Conservation (phyloP, 208 protist species). For the Crithidia sp. region DNA sequence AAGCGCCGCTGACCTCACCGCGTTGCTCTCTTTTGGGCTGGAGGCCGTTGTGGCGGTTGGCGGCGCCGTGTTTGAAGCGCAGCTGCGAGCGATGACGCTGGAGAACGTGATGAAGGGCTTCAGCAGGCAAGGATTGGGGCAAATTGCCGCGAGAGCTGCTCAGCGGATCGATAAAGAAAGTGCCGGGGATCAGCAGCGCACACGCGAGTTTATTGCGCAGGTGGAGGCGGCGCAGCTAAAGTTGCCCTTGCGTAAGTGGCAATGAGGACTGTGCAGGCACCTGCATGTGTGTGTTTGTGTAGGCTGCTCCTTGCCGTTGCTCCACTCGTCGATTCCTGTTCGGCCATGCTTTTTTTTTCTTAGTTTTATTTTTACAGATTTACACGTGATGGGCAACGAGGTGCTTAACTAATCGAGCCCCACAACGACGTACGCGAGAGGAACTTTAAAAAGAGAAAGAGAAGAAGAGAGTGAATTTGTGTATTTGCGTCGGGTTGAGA, state of each 20-base stretch:
- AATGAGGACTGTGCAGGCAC: not conserved
- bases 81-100: slow-evolving; percentile 24
- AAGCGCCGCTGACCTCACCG: slow-evolving; percentile 12
- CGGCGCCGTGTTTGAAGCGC: slow-evolving; percentile 10
- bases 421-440: too few relatives aligned
- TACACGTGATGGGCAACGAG: too few relatives aligned
- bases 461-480: too few relatives aligned
- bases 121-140: not conserved
- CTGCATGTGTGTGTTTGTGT: not conserved
- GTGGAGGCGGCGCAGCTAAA: slow-evolving; percentile 18
- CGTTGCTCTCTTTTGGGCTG: slow-evolving; percentile 7
- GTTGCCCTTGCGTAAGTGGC: slow-evolving; percentile 23
- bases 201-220: slow-evolving; percentile 1
- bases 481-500: too few relatives aligned
- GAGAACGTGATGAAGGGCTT: slow-evolving; percentile 28
- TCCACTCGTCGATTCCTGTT: too few relatives aligned
- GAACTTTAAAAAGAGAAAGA: too few relatives aligned
- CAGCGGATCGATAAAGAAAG: not conserved
- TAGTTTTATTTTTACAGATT: too few relatives aligned
- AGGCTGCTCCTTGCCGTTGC: too few relatives aligned
- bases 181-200: not conserved
- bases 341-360: too few relatives aligned
- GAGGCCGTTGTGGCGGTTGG: slow-evolving; percentile 12
- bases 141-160: slow-evolving; percentile 6
- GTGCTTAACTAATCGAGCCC: too few relatives aligned